A percentile compares a stretch with the other conserved stretches of the same genome.
Conservation (phyloP, 2,329 filamentous ascomycete species). For the Cyphellophora attinorum region DNA sequence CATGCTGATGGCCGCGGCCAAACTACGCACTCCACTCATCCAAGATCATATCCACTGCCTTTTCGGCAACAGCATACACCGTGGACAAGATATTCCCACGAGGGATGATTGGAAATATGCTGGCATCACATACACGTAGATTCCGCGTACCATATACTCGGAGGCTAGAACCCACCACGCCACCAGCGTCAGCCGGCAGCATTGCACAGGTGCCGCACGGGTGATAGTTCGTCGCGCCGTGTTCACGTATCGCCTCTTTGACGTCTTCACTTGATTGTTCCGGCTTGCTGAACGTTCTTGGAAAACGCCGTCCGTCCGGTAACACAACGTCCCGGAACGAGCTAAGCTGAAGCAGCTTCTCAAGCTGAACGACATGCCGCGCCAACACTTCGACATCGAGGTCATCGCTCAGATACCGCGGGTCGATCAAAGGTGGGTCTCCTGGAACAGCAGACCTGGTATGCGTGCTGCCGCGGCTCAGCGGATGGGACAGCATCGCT, state of each 20-base stretch:
- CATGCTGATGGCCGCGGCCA: no score
- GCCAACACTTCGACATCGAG: slow-evolving; percentile 34
- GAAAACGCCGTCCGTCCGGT: background rate
- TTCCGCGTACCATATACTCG: slow-evolving; percentile 20
- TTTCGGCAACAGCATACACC: slow-evolving; percentile 26
- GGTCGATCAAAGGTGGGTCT: slow-evolving; percentile 32
- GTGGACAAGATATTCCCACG: slow-evolving; percentile 21
- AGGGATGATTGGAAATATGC: slow-evolving; percentile 20
- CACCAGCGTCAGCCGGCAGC: slow-evolving; percentile 10
- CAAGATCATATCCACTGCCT: slow-evolving; percentile 25
- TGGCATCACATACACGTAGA: slow-evolving; percentile 22
- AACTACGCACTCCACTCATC: slow-evolving; percentile 15
- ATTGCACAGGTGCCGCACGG: background rate
- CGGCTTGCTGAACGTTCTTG: background rate
- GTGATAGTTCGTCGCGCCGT: background rate
- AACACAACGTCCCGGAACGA: slow-evolving; percentile 14
- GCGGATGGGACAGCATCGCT: no score
- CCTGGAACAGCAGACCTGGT: slow-evolving; percentile 23
- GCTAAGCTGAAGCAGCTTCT: slow-evolving; percentile 6
- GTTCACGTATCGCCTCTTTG: background rate
- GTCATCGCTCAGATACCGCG: slow-evolving; percentile 33
- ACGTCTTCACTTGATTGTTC: background rate
- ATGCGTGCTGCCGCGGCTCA: slow-evolving; percentile 40
- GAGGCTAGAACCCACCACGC: slow-evolving; percentile 20
- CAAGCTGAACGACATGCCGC: slow-evolving; percentile 7